Base-by-base conservation (phyloP, 352 stramenopile genomes). In the Lagenidium giganteum region DNA sequence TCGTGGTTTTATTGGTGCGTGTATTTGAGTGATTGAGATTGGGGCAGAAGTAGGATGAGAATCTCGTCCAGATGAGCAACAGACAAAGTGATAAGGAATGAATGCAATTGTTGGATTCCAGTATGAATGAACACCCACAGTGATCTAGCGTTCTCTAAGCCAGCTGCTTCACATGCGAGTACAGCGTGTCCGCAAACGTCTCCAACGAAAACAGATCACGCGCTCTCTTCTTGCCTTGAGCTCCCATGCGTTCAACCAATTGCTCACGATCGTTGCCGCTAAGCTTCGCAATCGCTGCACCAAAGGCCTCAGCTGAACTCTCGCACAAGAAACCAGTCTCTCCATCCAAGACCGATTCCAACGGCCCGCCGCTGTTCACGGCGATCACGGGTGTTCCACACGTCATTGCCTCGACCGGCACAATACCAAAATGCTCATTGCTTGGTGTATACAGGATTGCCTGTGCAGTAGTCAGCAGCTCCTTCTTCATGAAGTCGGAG, bases 361-460 rank as follows among this genome's bases (percentile, higher is more conserved):
- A 73, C 0, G 96, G 96, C 4, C 96, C 96, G n/a, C 96, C 96
- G 34, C 67, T 96, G 29, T 85, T 85, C 18, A 98, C 86, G 4
- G 96, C 95, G 20, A 99, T 70, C 11, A 99, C 93, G 6, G 96
- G 95, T 16, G 91, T 90, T 17, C 85, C 83, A 8, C 87, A 92
- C 50, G 92, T 94, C 95, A 99, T 99, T n/a, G 91, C 93, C 58
- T 99, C 96, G 13, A 99, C 71, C 0, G 96, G 96, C 2, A 99
- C 96, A 52, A 99, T 99, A n/a, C 96, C 96, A 68, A 99, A 99
- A 64, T 99, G 96, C 65, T 99, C 96, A 26, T 91, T 81, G 43
- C 93, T 77, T 8, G 96, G 96, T 28, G 96, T 99, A 62, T 99
- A 99, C 14, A 98, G 59, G 24, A 98, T 80, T 22, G 84, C 92